Evolutionary conservation across 73 alveolate species (phyloP).

Genomic region (Paramecium primaurelia): DNA sequence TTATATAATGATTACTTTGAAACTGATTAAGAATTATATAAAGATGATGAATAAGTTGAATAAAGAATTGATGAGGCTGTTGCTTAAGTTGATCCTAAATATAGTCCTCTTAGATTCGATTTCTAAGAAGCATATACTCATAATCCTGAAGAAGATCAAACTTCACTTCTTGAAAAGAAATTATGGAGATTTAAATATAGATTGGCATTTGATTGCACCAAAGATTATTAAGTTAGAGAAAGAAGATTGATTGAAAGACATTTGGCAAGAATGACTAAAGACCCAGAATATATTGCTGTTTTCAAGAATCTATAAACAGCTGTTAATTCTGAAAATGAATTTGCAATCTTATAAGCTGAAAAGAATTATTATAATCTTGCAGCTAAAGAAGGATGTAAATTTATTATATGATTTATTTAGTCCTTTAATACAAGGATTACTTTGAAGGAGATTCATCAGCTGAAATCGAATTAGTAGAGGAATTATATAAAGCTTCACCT

Average conservation of each 20-base stretch:
- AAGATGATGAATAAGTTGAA: slow-evolving; percentile 74
- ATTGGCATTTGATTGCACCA: slow-evolving; percentile 69
- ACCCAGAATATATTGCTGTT: slow-evolving; percentile 57
- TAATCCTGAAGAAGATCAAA: slow-evolving; percentile 72
- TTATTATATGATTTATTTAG: slow-evolving; percentile 29
- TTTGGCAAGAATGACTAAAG: slow-evolving; percentile 69
- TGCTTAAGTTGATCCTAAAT: slow-evolving; percentile 66
- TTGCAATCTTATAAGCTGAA: slow-evolving; percentile 50
- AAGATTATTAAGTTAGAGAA: slow-evolving; percentile 65
- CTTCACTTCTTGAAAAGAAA: slow-evolving; percentile 75
- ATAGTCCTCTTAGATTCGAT: slow-evolving; percentile 64
- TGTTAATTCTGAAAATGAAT: not conserved
- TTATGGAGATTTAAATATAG: slow-evolving; percentile 83
- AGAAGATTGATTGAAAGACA: slow-evolving; percentile 78
- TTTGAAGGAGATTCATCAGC: slow-evolving; percentile 82
- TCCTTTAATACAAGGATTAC: slow-evolving; percentile 77
- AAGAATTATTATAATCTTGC: slow-evolving; percentile 58
- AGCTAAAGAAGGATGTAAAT: slow-evolving; percentile 46
- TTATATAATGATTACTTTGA: slow-evolving; percentile 81
- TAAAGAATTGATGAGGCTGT: slow-evolving; percentile 66
- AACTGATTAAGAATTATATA: slow-evolving; percentile 75
- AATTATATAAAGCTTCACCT: slow-evolving; percentile 38
- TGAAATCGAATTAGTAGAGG: slow-evolving; percentile 47
- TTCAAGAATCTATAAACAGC: slow-evolving; percentile 2
- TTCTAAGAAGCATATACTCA: slow-evolving; percentile 71